Percentiles rank a stretch among this genome's conserved stretches.
Evolutionary conservation across 305 asterid genomes (phyloP).

Genomic region (Fraxinus floribunda): DNA sequence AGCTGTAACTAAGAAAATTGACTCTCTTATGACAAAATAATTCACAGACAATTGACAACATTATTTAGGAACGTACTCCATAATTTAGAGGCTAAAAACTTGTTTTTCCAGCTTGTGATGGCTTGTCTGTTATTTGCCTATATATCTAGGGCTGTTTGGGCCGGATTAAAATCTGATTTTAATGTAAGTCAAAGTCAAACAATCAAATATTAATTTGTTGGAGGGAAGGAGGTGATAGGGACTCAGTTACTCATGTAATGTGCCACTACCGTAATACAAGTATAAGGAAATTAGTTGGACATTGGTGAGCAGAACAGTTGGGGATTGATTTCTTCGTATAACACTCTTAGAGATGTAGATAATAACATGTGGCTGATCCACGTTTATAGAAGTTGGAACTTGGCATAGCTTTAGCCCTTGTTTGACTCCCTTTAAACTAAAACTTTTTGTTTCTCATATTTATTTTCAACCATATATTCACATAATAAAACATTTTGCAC

Average conservation of each 20-base stretch:
- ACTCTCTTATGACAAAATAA: background rate
- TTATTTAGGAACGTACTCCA: background rate
- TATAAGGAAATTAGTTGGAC: background rate
- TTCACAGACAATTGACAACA: background rate
- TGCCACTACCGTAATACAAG: background rate
- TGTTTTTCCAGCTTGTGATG: too few species aligned
- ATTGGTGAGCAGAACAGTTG: background rate
- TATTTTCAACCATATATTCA: too few species aligned
- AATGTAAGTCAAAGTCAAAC: too few species aligned
- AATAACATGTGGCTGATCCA: conserved; percentile 1
- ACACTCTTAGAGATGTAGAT: background rate
- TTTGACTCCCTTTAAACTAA: too few species aligned
- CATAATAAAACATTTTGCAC: too few species aligned
- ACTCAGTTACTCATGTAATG: background rate
- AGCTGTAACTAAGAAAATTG: background rate
- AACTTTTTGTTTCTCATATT: too few species aligned
- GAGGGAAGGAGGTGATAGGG: background rate
- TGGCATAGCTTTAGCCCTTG: background rate
- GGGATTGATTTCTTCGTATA: background rate
- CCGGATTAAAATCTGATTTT: too few species aligned
- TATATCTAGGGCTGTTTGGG: too few species aligned
- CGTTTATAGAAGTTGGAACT: background rate
- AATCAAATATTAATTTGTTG: too few species aligned
- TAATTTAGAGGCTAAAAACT: too few species aligned
- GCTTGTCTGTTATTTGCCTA: too few species aligned